A percentile compares a stretch with the other conserved stretches of the same genome.
Conservation (phyloP, 2,329 filamentous ascomycete species). For the Talaromyces funiculosus region DNA sequence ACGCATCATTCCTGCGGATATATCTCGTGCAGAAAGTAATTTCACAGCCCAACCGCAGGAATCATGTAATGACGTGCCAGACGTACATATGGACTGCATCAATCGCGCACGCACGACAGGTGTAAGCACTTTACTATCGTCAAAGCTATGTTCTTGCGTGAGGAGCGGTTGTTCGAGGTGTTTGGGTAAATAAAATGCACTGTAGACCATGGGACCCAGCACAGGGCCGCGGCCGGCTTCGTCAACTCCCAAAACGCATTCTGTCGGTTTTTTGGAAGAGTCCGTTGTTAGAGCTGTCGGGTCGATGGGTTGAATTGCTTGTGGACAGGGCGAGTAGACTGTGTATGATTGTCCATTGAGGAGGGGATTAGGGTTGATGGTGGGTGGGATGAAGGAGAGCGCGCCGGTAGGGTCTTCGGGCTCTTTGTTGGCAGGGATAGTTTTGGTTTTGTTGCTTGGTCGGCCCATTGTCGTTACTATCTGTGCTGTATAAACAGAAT, state of each 20-base stretch:
- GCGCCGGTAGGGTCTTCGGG: slow-evolving; percentile 26
- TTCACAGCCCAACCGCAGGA: slow-evolving; percentile 80
- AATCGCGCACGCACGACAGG: slow-evolving; percentile 70
- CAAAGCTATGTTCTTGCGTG: slow-evolving; percentile 73
- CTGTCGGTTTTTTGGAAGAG: slow-evolving; percentile 40
- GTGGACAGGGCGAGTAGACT: slow-evolving; percentile 64
- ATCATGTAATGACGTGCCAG: slow-evolving; percentile 51
- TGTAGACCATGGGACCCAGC: slow-evolving; percentile 69
- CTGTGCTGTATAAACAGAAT: not conserved
- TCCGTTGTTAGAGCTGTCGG: slow-evolving; percentile 32
- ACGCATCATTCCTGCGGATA: slow-evolving; percentile 70
- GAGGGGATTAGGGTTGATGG: slow-evolving; percentile 54
- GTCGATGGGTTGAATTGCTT: slow-evolving; percentile 40
- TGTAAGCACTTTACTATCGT: slow-evolving; percentile 91
- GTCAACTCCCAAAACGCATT: slow-evolving; percentile 81
- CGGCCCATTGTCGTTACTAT: slow-evolving; percentile 1
- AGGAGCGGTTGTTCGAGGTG: slow-evolving; percentile 66
- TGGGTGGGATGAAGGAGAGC: slow-evolving; percentile 61
- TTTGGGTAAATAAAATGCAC: slow-evolving; percentile 64
- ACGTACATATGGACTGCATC: slow-evolving; percentile 65
- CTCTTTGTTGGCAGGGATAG: not conserved
- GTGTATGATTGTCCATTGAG: slow-evolving; percentile 63
- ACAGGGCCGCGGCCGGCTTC: slow-evolving; percentile 92
- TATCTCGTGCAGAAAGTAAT: slow-evolving; percentile 76
- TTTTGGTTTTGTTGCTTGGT: not conserved